Percentiles rank a stretch among this genome's conserved stretches.
Conservation (phyloP, 2,329 filamentous ascomycete genomes). For the Bipolaris cookei region DNA sequence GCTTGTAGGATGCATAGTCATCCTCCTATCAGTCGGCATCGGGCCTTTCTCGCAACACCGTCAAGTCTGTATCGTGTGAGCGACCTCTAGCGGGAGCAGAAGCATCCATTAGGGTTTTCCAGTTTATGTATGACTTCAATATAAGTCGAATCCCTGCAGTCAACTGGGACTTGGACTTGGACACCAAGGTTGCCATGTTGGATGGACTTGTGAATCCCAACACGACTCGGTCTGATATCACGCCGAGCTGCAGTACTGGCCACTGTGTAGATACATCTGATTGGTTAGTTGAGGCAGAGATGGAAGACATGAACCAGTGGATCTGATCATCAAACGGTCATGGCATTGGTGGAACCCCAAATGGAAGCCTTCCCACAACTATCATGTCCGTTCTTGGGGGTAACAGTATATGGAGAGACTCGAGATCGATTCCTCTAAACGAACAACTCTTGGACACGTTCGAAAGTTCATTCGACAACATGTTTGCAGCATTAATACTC, state of each 20-base stretch:
- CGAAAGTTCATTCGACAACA: background rate
- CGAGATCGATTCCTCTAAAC: background rate
- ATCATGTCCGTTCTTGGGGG: background rate
- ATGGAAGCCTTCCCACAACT: background rate
- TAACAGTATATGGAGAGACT: background rate
- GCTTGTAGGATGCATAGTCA: background rate
- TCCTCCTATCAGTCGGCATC: background rate
- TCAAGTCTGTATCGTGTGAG: background rate
- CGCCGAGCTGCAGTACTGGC: background rate
- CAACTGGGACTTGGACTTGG: background rate
- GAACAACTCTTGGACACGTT: background rate
- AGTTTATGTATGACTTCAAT: background rate
- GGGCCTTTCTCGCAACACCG: background rate
- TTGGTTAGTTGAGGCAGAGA: background rate
- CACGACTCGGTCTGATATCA: background rate
- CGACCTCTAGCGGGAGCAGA: background rate
- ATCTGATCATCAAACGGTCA: background rate
- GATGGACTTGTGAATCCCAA: background rate
- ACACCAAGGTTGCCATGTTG: background rate
- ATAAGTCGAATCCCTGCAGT: accelerated
- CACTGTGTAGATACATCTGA: background rate
- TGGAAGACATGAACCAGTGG: background rate
- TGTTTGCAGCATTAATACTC: background rate
- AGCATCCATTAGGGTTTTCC: background rate
- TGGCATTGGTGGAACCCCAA: background rate